Evolutionary conservation across 2,329 filamentous ascomycete genomes (phyloP).

Genomic region (Xylariaceae sp.): DNA sequence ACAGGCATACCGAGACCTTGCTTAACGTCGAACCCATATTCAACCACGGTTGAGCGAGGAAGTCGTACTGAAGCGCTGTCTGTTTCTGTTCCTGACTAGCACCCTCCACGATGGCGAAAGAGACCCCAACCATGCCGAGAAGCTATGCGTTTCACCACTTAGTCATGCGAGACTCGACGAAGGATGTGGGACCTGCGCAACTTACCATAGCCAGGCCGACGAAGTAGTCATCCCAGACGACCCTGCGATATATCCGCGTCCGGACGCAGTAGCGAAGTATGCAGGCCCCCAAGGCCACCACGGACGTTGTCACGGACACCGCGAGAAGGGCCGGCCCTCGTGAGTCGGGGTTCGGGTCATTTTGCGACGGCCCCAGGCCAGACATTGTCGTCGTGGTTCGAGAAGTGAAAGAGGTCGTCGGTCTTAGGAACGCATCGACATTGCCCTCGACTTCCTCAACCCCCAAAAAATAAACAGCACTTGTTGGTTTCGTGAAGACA

Average conservation of each 20-base stretch:
- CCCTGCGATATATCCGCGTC: conserved; percentile 19
- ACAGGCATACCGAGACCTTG: conserved; percentile 34
- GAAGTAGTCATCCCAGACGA: conserved; percentile 31
- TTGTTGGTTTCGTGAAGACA: too few species aligned
- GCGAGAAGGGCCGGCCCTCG: conserved; percentile 34
- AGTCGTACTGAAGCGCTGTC: conserved; percentile 29
- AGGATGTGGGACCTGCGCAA: conserved; percentile 2
- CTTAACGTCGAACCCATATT: conserved; percentile 30
- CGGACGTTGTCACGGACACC: conserved; percentile 28
- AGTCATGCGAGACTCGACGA: neutral
- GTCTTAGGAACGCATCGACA: too few species aligned
- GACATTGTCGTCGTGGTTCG: conserved; percentile 5
- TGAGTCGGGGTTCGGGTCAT: conserved; percentile 18
- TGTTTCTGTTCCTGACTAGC: conserved; percentile 18
- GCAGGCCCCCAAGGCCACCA: conserved; percentile 30
- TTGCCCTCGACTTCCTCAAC: too few species aligned
- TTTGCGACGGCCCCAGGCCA: conserved; percentile 14
- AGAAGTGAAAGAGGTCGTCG: too few species aligned
- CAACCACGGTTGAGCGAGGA: conserved; percentile 33
- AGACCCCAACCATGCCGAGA: conserved; percentile 29
- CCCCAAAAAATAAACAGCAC: too few species aligned
- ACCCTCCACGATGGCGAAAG: conserved; percentile 31
- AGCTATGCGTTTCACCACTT: conserved; percentile 17
- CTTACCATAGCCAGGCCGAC: conserved; percentile 29
- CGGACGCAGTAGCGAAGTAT: conserved; percentile 29